Evolutionary conservation across 2,329 filamentous ascomycete species (phyloP), one percentile per base, ranked within the genome.

Genomic region (Epicoccum nigrum): DNA sequence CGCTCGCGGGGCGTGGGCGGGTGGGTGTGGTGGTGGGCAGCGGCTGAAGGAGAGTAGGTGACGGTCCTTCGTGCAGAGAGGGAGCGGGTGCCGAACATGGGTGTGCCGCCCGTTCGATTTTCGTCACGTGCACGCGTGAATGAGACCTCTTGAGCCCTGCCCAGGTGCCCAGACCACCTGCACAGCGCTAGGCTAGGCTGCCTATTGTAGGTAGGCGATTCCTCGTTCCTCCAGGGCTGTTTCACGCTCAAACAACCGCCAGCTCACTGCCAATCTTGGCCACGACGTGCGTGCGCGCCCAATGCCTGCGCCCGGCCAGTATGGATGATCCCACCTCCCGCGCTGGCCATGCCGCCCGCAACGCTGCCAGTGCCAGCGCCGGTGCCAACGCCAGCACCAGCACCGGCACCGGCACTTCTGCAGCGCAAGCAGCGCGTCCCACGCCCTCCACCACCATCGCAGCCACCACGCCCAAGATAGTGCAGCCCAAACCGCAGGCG

Each of bases 401-500:
- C n/a, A n/a, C n/a, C n/a, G n/a, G n/a, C n/a, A n/a, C n/a, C n/a
- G n/a, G 42, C 58, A 54, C 61, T 54, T 45, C 51, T 13, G 23
- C 52, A 16, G 58, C 50, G 35, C 62, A 57, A 41, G 43, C 55
- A 30, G 7, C 58, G 33, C 53, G 46, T 43, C 45, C 58, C 12
- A 28, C 33, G 37, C 30, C 48, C 30, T 17, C 42, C 2, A 25
- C 48, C 25, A 45, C 31, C 37, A 13, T 42, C 20, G 45, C 32
- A 30, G 15, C 48, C 51, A 54, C 62, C 46, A 64, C 64, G 48
- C 65, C 64, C 69, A 31, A 86, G 65, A 81, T 95, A 20, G 86
- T 93, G 27, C 93, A 97, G 73, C 92, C 92, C 9, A 95, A 87
- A 51, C 93, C 92, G 0, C 92, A 97, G 76, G 87, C 85, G n/a